Base-by-base conservation (phyloP, 306 rosid species). In the Ziziphus jujuba region DNA sequence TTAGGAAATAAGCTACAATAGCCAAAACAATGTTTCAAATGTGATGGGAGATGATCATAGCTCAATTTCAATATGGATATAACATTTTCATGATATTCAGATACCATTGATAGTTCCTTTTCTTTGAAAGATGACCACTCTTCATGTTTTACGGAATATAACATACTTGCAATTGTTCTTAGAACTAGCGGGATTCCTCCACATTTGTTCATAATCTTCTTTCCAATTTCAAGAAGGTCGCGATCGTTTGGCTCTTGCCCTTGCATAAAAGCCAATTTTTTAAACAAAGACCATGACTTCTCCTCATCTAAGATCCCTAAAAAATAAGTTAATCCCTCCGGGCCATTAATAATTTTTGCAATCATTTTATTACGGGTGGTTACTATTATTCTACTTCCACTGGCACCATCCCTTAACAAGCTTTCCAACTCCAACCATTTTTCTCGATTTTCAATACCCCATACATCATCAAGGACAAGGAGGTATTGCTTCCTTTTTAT, bases 401-500 rank as follows among this genome's bases (percentile, higher is more conserved):
- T n/a, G n/a, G n/a, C n/a, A n/a, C n/a, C n/a, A n/a, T n/a, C 12
- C 2, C 10, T 25, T 15, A 57, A 57, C 10, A 57, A 20, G 19
- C 9, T 57, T 8, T 25, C 20, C 14, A 57, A 28, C 0, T 31
- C 44, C 1, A 1, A 3, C 62, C 62, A 57, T 16, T 31, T 25
- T 8, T 0, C 0, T 12, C 0, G 40, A 31, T 57, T 17, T 6
- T 57, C 62, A 57, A 15, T 57, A n/a, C n/a, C n/a, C 62, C 62
- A 57, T 2, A 57, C 62, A 28, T 57, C 62, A 7, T 57, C 62
- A 6, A 57, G 20, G 3, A 57, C 62, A 57, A 57, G 40, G 10
- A 57, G 20, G 62, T 57, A 57, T 15, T 8, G 6, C 16, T 28
- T 57, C 31, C 62, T 43, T 15, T 57, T 11, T 20, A 54, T 6